These are phyloP conservation scores for Colletotrichum tanaceti DNA, from an alignment of 2,329 filamentous ascomycete species.

Conservation along the genomic window DNA sequence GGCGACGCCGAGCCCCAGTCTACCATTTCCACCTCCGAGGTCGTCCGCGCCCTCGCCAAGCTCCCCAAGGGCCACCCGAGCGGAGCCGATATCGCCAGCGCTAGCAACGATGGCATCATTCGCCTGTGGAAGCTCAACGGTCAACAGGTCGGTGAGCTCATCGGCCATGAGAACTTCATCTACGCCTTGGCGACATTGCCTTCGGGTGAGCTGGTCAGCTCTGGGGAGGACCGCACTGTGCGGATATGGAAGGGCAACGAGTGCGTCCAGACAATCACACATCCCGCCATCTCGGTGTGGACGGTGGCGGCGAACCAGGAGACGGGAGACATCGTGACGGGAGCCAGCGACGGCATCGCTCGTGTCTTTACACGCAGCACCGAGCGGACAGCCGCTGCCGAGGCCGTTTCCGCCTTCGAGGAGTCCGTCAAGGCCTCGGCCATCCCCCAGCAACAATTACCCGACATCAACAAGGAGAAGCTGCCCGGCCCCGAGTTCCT, in stretches of 20 bases:
- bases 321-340: conserved; percentile 92
- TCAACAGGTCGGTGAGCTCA: conserved; percentile 78
- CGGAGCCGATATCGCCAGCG: conserved; percentile 92
- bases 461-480: conserved; percentile 89
- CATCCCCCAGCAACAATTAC: conserved; percentile 87
- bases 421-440: conserved; percentile 84
- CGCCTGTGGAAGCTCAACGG: conserved; percentile 88
- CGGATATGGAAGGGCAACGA: conserved; percentile 85
- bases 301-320: conserved; percentile 83
- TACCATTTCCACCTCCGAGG: conserved; percentile 76
- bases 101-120: conserved; percentile 91
- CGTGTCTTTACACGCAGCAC: conserved; percentile 83
- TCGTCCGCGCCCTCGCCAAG: conserved; percentile 88
- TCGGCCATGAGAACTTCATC: conserved; percentile 94
- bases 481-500: conserved; percentile 91
- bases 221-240: conserved; percentile 93
- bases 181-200: conserved; percentile 85
- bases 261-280: conserved; percentile 95
- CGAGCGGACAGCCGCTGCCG: conserved; percentile 76
- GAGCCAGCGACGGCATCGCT: conserved; percentile 87
- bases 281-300: conserved; percentile 98
- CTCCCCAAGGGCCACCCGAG: conserved; percentile 81
- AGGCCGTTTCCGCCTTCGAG: conserved; percentile 79
- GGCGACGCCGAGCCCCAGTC: conserved; percentile 64
- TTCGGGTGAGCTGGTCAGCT: conserved; percentile 88